Conservation (phyloP, 2,329 filamentous ascomycete species). For the Cladosporium austrohemisphaericum region DNA sequence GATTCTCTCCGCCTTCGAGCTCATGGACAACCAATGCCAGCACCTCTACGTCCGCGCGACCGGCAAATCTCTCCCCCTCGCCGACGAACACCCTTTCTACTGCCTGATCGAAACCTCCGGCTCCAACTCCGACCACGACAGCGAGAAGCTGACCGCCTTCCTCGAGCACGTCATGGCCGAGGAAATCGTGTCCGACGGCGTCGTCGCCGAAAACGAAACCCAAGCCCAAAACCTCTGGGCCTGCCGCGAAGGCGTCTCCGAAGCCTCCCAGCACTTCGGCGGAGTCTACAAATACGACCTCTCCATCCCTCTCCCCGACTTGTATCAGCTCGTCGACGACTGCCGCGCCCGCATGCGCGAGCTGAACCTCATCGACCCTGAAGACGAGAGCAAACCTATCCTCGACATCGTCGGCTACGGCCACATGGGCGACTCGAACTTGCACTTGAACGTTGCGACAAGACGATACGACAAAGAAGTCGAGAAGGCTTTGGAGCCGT, state of each 20-base stretch:
- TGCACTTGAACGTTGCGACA: slow-evolving; percentile 87
- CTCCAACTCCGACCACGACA: slow-evolving; percentile 89
- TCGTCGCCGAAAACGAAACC: slow-evolving; percentile 88
- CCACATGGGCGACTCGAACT: slow-evolving; percentile 95
- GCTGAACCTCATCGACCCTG: slow-evolving; percentile 69
- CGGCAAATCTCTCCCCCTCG: slow-evolving; percentile 73
- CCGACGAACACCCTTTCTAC: slow-evolving; percentile 86
- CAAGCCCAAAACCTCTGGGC: slow-evolving; percentile 82
- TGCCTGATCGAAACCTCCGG: slow-evolving; percentile 95
- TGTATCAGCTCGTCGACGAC: slow-evolving; percentile 88
- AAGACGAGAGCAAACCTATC: slow-evolving; percentile 71
- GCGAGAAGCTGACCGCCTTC: slow-evolving; percentile 82
- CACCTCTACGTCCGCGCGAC: slow-evolving; percentile 70
- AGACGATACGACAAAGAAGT: slow-evolving; percentile 81
- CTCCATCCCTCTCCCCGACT: slow-evolving; percentile 81
- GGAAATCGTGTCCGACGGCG: slow-evolving; percentile 82
- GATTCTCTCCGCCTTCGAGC: slow-evolving; percentile 93
- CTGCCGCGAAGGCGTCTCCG: slow-evolving; percentile 90
- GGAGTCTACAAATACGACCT: slow-evolving; percentile 99
- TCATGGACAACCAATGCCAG: slow-evolving; percentile 89
- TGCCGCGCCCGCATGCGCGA: slow-evolving; percentile 67
- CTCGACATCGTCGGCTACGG: slow-evolving; percentile 93
- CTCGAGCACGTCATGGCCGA: slow-evolving; percentile 87
- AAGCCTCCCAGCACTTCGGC: slow-evolving; percentile 83
- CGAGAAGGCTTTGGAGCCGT: slow-evolving; percentile 85